These are phyloP conservation scores for Entelexis paramagnoliae DNA, from an alignment of 1,139 yeast species.

Conservation along the genomic window DNA sequence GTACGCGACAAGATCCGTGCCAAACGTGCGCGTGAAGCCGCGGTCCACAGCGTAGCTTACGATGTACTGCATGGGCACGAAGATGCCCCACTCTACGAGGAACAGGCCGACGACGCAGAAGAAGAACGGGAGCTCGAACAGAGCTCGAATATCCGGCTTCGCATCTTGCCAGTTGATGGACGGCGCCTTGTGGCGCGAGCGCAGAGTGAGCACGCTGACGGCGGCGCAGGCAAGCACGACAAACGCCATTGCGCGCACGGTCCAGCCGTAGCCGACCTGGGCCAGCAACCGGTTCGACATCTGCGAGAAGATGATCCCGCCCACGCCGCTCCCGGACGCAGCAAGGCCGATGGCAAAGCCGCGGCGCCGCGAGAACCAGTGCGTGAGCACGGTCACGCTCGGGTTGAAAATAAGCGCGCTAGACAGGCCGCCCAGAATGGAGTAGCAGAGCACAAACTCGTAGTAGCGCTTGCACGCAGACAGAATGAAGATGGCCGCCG, in stretches of 20 bases:
- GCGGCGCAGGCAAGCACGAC: constrained; percentile 36
- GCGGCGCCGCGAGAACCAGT: constrained; percentile 48
- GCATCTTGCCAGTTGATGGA: constrained; percentile 23
- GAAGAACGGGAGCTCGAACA: constrained; percentile 37
- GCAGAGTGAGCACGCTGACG: constrained; percentile 37
- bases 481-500: constrained; percentile 43
- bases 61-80: constrained; percentile 44
- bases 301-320: constrained; percentile 51
- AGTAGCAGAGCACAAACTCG: constrained; percentile 52
- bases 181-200: constrained; percentile 33
- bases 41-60: constrained; percentile 42
- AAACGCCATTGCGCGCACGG: constrained; percentile 48
- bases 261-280: constrained; percentile 50
- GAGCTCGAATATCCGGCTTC: constrained; percentile 35
- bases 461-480: constrained; percentile 45
- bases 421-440: constrained; percentile 48
- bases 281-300: constrained; percentile 42
- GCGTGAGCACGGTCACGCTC: constrained; percentile 48
- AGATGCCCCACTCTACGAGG: constrained; percentile 41
- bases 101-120: constrained; percentile 38
- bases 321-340: constrained; percentile 53
- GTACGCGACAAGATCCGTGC: constrained; percentile 39
- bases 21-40: constrained; percentile 36
- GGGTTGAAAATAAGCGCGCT: constrained; percentile 51
- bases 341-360: constrained; percentile 50